Evolutionary conservation across 2,329 filamentous ascomycete genomes (phyloP), one percentile per base, ranked within the genome.

Genomic region (Cladosporium sp.): DNA sequence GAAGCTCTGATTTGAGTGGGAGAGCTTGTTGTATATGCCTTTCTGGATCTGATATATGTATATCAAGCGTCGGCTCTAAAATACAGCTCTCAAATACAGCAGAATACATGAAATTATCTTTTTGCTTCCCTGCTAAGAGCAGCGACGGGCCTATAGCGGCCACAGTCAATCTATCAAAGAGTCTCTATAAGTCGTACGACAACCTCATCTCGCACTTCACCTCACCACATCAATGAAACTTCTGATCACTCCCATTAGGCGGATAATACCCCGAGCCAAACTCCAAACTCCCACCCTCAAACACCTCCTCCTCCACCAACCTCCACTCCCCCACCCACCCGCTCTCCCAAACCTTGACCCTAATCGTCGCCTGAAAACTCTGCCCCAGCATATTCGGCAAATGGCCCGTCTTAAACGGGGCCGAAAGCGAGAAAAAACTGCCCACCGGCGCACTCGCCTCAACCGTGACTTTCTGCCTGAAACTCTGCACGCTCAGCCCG

Each of bases 241-340:
- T 64, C 49, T 70, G 56, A 2, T 64, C 58, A 45, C 58, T 66
- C 2, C 72, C 73, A 37, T 67, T 66, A 22, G 65, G 68, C 6
- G 68, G 68, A 62, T 74, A 77, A 56, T 73, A 77, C 1, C 60
- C 71, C 0, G 72, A 75, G 1, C 74, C 75, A 65, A 77, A 78
- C 54, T 78, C 75, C 50, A 78, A 51, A 61, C 73, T 73, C 20
- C 65, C 71, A 9, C 63, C 60, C 42, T 72, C 66, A 54, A 76
- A 77, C 37, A 47, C 58, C 42, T 73, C 71, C 52, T 63, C 65
- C 43, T 64, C 61, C 1, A 73, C 56, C 53, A 70, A 54, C 43
- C 59, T 63, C 74, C 74, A 77, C 22, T 61, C 61, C 3, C 66
- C 59, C 18, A 70, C 64, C 59, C 68, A 68, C 5, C 61, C 57